Evolutionary conservation across 2,329 filamentous ascomycete species (phyloP).

Genomic region (Calycina herbarum): DNA sequence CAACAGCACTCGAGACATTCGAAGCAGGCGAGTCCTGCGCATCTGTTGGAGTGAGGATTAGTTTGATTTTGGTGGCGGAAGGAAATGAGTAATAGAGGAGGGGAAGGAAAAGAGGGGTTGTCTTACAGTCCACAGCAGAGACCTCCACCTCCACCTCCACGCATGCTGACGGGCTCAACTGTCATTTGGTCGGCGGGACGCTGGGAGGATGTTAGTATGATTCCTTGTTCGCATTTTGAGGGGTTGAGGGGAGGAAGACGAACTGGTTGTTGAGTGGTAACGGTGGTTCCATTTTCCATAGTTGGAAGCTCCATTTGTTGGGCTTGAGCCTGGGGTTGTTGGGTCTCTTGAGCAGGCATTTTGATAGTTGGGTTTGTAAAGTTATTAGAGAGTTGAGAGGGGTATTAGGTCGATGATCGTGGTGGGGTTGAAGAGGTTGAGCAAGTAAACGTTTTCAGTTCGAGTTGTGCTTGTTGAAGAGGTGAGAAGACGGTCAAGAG

Average conservation of each 20-base stretch:
- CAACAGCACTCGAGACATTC: slow-evolving; percentile 37
- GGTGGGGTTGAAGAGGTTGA: not conserved
- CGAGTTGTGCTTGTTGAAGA: too few species aligned
- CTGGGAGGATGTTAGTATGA: slow-evolving; percentile 36
- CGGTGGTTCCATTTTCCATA: slow-evolving; percentile 11
- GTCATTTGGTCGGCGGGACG: slow-evolving; percentile 33
- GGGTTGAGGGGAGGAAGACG: slow-evolving; percentile 28
- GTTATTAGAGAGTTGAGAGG: not conserved
- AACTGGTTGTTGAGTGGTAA: slow-evolving; percentile 33
- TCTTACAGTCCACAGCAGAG: slow-evolving; percentile 35
- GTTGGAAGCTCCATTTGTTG: slow-evolving; percentile 32
- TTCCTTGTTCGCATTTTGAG: slow-evolving; percentile 31
- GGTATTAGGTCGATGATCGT: not conserved
- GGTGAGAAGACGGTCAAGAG: too few species aligned
- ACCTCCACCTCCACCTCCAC: slow-evolving; percentile 30
- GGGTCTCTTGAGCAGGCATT: slow-evolving; percentile 35
- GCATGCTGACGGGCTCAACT: slow-evolving; percentile 32
- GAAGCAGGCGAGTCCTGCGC: slow-evolving; percentile 35
- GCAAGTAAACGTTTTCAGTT: too few species aligned
- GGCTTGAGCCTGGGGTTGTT: slow-evolving; percentile 29
- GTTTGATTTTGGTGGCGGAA: not conserved
- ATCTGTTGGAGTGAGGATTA: slow-evolving; percentile 20
- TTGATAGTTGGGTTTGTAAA: slow-evolving; percentile 16
- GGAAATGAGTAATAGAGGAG: not conserved
- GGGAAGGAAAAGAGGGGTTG: not conserved